These are phyloP conservation scores for Cercospora sojina DNA, from an alignment of 2,329 filamentous ascomycete species.

Conservation along the genomic window DNA sequence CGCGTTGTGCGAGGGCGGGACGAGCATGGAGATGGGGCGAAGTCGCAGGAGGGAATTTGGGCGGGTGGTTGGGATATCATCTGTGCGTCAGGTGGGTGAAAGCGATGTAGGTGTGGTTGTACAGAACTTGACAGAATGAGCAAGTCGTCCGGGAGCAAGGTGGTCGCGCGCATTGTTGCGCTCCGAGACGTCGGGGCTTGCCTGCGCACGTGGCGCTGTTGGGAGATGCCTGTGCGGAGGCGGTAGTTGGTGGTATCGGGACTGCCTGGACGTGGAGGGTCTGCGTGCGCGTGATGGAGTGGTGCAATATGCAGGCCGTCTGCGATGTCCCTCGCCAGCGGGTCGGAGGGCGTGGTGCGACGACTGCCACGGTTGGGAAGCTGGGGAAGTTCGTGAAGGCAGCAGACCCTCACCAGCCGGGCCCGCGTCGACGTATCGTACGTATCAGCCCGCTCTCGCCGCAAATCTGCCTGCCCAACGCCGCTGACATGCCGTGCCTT, in stretches of 20 bases:
- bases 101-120: neutral
- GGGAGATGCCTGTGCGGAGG: neutral
- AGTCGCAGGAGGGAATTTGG: neutral
- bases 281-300: neutral
- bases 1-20: neutral
- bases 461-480: neutral
- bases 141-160: neutral
- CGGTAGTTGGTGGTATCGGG: no score
- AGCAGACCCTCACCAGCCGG: neutral
- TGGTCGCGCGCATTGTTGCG: neutral
- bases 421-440: no score
- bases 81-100: neutral
- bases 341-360: neutral
- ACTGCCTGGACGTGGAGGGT: no score
- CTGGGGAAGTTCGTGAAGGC: no score
- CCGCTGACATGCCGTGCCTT: neutral
- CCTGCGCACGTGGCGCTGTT: no score
- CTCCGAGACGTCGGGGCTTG: neutral
- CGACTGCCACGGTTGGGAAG: neutral
- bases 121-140: neutral
- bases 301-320: neutral
- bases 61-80: neutral
- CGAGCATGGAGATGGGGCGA: neutral
- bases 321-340: neutral
- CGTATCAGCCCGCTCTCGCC: no score